phyloP scores from a whole-genome alignment of 768 basidiomycete genomes.

The Lentinula raphanica region DNA sequence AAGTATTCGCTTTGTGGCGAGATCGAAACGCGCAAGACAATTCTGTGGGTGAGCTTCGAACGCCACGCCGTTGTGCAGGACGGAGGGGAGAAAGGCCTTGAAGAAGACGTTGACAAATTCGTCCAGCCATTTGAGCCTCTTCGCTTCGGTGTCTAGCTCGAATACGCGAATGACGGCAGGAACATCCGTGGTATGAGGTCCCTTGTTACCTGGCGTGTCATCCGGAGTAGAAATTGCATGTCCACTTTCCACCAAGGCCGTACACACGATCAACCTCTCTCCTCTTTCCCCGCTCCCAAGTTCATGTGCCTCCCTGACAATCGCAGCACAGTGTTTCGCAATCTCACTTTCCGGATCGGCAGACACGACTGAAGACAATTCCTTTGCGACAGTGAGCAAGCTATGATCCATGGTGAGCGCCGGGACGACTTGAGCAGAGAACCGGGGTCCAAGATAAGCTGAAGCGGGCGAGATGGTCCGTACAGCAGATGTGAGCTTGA shows the following conservation, averaged over 20 bases:
- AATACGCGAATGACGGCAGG: slow-evolving; percentile 48
- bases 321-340: slow-evolving; percentile 49
- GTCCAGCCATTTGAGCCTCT: slow-evolving; percentile 44
- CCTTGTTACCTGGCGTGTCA: slow-evolving; percentile 23
- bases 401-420: slow-evolving; percentile 40
- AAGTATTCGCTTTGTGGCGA: slow-evolving; percentile 41
- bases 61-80: slow-evolving; percentile 50
- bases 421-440: slow-evolving; percentile 48
- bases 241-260: slow-evolving; percentile 50
- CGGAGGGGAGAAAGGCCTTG: slow-evolving; percentile 49
- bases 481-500: slow-evolving; percentile 53
- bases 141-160: slow-evolving; percentile 45
- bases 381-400: slow-evolving; percentile 49
- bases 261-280: slow-evolving; percentile 52
- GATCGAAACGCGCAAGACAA: slow-evolving; percentile 49
- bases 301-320: slow-evolving; percentile 51
- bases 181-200: slow-evolving; percentile 21
- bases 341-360: slow-evolving; percentile 41
- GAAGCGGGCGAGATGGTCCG: slow-evolving; percentile 58
- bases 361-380: slow-evolving; percentile 50
- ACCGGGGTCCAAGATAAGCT: slow-evolving; percentile 51
- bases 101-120: slow-evolving; percentile 49
- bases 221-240: slow-evolving; percentile 27
- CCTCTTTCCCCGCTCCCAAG: slow-evolving; percentile 39
- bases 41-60: slow-evolving; percentile 62